phyloP scores from a whole-genome alignment of 495 filamentous ascomycete species.

The Penicillium ucsense region DNA sequence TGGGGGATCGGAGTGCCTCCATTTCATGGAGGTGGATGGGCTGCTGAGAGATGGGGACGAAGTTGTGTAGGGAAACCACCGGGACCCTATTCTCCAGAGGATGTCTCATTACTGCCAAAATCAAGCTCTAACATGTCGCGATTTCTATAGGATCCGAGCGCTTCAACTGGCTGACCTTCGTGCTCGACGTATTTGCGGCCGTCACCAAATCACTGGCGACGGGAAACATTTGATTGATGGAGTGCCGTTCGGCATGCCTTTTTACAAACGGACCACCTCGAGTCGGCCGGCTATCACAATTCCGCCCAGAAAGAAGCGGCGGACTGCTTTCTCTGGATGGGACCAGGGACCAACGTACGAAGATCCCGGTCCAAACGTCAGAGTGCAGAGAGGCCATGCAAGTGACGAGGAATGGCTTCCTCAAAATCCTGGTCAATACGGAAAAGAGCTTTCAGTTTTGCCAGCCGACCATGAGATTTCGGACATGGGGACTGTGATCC shows the following conservation, averaged over 20 bases:
- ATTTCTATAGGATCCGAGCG: slow-evolving; percentile 60
- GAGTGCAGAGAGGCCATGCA: slow-evolving; percentile 14
- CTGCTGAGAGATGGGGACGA: slow-evolving; percentile 77
- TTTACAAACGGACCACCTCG: slow-evolving; percentile 42
- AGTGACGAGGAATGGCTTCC: slow-evolving; percentile 33
- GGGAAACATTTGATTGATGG: slow-evolving; percentile 86
- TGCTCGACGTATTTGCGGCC: slow-evolving; percentile 63
- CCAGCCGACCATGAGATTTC: slow-evolving; percentile 23
- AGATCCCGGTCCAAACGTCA: not conserved
- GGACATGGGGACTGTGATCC: slow-evolving; percentile 34
- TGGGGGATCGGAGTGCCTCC: slow-evolving; percentile 75
- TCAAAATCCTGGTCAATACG: slow-evolving; percentile 9
- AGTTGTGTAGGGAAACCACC: slow-evolving; percentile 52
- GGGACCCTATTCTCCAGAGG: too few species aligned
- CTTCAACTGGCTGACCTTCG: slow-evolving; percentile 66
- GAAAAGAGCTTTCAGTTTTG: slow-evolving; percentile 18
- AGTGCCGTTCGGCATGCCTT: slow-evolving; percentile 74
- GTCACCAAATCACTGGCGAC: slow-evolving; percentile 70
- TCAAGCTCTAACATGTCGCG: not conserved
- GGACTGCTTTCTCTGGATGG: slow-evolving; percentile 37
- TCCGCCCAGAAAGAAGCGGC: slow-evolving; percentile 63
- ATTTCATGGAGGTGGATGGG: slow-evolving; percentile 64
- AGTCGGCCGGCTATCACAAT: slow-evolving; percentile 61
- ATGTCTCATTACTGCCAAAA: too few species aligned
- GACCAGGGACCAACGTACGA: slow-evolving; percentile 11